phyloP scores from a whole-genome alignment of 1,139 yeast species.

The Kluyveromyces sp. region DNA sequence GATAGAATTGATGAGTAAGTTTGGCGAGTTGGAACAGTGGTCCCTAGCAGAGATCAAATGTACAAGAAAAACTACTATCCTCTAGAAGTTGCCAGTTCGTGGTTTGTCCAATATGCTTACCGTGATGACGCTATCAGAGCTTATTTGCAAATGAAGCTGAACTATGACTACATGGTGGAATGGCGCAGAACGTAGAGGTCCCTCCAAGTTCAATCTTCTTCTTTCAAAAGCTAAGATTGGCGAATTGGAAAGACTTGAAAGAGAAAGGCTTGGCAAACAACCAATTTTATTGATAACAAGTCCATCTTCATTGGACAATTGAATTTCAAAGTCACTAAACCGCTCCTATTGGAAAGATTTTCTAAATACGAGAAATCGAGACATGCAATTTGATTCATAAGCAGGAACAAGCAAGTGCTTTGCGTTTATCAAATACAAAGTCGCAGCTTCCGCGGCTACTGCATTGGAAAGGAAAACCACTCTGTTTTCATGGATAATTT shows the following conservation, averaged over 20 bases:
- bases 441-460: conserved; percentile 69
- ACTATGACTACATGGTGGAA: conserved; percentile 49
- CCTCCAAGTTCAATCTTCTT: conserved; percentile 26
- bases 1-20: conserved; percentile 37
- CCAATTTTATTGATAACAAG: conserved; percentile 52
- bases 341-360: conserved; percentile 52
- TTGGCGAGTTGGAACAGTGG: conserved; percentile 72
- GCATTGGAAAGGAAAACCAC: conserved; percentile 76
- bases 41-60: conserved; percentile 40
- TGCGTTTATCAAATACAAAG: conserved; percentile 61
- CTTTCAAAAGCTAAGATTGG: conserved; percentile 1
- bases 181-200: conserved; percentile 74
- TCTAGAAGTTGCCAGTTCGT: conserved; percentile 35
- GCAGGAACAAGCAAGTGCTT: conserved; percentile 42
- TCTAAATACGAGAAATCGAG: conserved; percentile 49
- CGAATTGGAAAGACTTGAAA: conserved; percentile 11
- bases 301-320: conserved; percentile 77
- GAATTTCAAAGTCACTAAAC: conserved; percentile 45
- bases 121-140: conserved; percentile 90
- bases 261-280: conserved; percentile 6
- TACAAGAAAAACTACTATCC: conserved; percentile 30
- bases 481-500: conserved; percentile 64
- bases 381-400: conserved; percentile 45
- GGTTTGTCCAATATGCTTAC: conserved; percentile 78
- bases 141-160: conserved; percentile 58